Conservation (phyloP, 306 rosid genomes). For the Carpinus viminea region DNA sequence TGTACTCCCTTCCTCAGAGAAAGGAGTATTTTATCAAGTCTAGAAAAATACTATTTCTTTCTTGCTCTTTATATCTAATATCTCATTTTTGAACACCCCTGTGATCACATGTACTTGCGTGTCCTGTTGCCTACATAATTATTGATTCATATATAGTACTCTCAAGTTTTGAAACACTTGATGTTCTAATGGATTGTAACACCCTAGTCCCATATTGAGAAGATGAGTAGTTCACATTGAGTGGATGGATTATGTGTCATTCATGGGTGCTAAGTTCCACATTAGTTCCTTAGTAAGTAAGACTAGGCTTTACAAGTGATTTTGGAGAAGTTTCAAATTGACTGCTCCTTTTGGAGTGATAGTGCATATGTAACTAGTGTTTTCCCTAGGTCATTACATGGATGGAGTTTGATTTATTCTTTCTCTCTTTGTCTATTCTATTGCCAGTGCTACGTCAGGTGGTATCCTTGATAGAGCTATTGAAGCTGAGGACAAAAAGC, state of each 20-base stretch:
- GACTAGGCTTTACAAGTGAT: no score
- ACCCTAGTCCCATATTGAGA: no score
- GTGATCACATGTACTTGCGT: neutral
- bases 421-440: neutral
- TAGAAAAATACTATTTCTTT: neutral
- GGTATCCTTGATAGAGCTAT: slow-evolving; percentile 64
- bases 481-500: slow-evolving; percentile 56
- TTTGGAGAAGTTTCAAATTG: no score
- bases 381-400: no score
- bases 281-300: no score
- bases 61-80: neutral
- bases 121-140: neutral
- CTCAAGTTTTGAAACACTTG: neutral
- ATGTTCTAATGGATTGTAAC: neutral
- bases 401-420: neutral
- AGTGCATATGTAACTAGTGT: no score
- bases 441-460: slow-evolving; percentile 58
- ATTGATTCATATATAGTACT: neutral
- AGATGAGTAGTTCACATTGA: no score
- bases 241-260: no score
- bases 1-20: neutral
- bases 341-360: no score
- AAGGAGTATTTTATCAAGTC: neutral
- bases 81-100: neutral
- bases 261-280: no score